These are phyloP conservation scores for Zancudomyces culisetae DNA, from an alignment of 371 early-diverging fungal species.

Conservation along the genomic window DNA sequence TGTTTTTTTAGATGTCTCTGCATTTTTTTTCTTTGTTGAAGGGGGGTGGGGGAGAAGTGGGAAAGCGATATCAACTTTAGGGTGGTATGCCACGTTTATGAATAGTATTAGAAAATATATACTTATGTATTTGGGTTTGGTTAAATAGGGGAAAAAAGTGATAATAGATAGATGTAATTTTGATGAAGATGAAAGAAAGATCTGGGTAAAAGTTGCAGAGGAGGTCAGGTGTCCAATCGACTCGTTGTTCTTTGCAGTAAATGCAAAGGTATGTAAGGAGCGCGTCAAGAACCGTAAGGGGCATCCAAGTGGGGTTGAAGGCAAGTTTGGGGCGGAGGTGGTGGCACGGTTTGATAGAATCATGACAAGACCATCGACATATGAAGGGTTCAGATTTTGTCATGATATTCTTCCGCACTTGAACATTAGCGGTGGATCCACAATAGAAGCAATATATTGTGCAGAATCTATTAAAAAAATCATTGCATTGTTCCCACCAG, in stretches of 20 bases:
- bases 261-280: constrained; percentile 30
- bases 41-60: too few species aligned
- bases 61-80: too few species aligned
- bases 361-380: constrained; percentile 33
- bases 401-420: constrained; percentile 14
- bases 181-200: constrained; percentile 44
- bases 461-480: constrained; percentile 12
- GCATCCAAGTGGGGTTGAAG: constrained; percentile 58
- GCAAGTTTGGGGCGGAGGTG: constrained; percentile 35
- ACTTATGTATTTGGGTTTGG: not conserved
- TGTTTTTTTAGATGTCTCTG: not conserved
- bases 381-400: constrained; percentile 38
- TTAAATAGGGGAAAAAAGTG: constrained; percentile 29
- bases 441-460: constrained; percentile 19
- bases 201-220: constrained; percentile 43
- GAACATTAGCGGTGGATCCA: constrained; percentile 13
- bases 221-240: constrained; percentile 36
- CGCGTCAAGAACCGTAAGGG: constrained; percentile 34
- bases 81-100: too few species aligned
- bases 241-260: constrained; percentile 45
- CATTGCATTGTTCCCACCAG: constrained; percentile 22
- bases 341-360: constrained; percentile 35
- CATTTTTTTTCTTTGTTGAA: too few species aligned
- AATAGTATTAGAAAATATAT: not conserved
- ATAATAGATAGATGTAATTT: constrained; percentile 62